Evolutionary conservation across 2,329 filamentous ascomycete genomes (phyloP), one percentile per base, ranked within the genome.

Genomic region (Colletotrichum sidae): DNA sequence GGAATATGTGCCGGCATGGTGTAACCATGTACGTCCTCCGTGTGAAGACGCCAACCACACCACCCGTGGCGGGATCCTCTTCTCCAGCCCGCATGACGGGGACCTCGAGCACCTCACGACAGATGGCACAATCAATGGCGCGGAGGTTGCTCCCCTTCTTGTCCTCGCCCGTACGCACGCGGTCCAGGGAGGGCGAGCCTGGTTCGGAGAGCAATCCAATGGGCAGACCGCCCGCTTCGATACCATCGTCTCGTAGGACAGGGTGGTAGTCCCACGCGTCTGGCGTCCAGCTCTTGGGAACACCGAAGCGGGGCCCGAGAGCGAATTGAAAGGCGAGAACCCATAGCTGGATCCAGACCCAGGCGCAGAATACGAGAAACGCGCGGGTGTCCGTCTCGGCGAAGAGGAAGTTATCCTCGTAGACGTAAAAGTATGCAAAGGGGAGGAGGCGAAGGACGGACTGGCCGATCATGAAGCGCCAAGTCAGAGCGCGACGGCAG

Each of bases 211-310:
- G 83, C 13, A 93, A 84, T 1, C 94, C 93, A 63, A 97, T 92
- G 0, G 94, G 94, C 68, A 97, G 79, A 1, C 89, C 90, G 17
- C 91, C 93, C 15, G 92, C 88, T 80, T 97, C 92, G 50, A 93
- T 78, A 65, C 90, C 91, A 68, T 97, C 94, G 72, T 94, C 92
- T 35, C 93, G 88, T 25, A 99, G 83, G 3, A 97, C 84, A 0
- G 94, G 95, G 76, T 99, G 95, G 75, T 99, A 99, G 74, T 99
- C 95, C 86, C 97, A 99, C 1, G 92, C 92, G 61, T 89, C 86
- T n/a, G 88, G 86, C 67, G 84, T 81, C 88, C 88, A 90, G 55
- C 86, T 85, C 49, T 87, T 85, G 2, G 90, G 90, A 1, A 98
- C 80, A 59, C 94, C 93, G 79, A 96, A 95, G n/a, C 96, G 85